Base-by-base conservation (phyloP, 192 early-diverging fungal genomes). In the Thoreauomyces humboldtii region DNA sequence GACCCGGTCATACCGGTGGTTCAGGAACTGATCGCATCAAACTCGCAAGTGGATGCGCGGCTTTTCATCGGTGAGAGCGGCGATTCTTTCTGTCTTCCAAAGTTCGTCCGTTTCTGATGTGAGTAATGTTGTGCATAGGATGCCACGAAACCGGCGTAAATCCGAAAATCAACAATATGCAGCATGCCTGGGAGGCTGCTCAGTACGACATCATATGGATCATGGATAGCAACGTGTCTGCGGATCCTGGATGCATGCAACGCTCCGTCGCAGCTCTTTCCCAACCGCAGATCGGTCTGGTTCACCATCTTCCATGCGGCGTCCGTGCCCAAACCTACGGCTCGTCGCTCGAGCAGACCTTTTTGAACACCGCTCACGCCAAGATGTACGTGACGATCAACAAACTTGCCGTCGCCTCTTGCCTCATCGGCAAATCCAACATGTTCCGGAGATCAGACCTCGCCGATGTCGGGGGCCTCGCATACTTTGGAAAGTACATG, bases 351-450 rank as follows among this genome's bases (percentile, higher is more conserved):
- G 96, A 99, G 60, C 79, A 83, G 59, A 82, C 89, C 6, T 98
- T 92, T 77, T 71, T 99, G 53, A 84, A 88, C 65, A 90, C 93
- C 21, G 87, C 88, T 35, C 96, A 99, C 69, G 94, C 94, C 34
- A 91, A 92, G 61, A 92, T 96, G 88, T 99, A 99, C 67, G 78
- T 91, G 41, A 89, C 91, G 34, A 92, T 99, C 76, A 99, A 99
- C 74, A 83, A 83, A 51, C 70, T 92, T 11, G 89, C 82, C 12
- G 71, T 93, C 7, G 91, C 89, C 37, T 89, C 87, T 52, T 97
- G 94, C 72, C 75, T 99, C 32, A 88, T 95, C 73, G 96, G 96
- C 27, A 99, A 99, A 67, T 93, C 91, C 37, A 95, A 93, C 56
- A 67, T 97, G 58, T 99, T 93, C 75, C 86, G 93, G 43, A 90